Base-by-base conservation (phyloP, 345 rosid genomes). In the Pugionium dolabratum region DNA sequence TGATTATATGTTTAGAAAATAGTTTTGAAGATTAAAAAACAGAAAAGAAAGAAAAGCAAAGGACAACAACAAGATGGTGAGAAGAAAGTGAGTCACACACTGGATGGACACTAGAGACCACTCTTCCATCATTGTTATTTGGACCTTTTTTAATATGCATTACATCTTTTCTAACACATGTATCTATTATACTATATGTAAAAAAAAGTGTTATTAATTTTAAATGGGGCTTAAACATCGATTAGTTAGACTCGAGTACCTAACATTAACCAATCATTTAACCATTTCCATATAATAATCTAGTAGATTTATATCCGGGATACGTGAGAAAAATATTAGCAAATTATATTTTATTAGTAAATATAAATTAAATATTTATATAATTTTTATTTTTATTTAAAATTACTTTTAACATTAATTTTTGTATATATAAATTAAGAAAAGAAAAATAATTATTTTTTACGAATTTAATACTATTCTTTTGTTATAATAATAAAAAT, bases 101-200 rank as follows among this genome's bases (percentile, higher is more conserved):
- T 72, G 57, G 72, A 66, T 66, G 43, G 42, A 44, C 67, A 72
- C 71, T 37, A 18, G 18, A 66, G 37, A 59, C 76, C 71, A 59
- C 66, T 65, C 67, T 58, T 36, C 55, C 71, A 72, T 59, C 67
- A 72, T 72, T 65, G 67, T 59, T 51, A 33, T 58, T 33, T 48
- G 75, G 6, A 54, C 75, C 75, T 62, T 70, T 44, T 45, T 63
- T 59, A 32, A 40, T 32, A 64, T 25, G 48, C 41, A 0, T 58
- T 18, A 18, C 66, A 72, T 65, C 64, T 56, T 64, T 7, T 39
- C 29, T 43, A 26, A 34, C 46, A 41, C 0, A 39, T 36, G 29
- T 56, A 48, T 25, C 9, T 57, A 11, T 2, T 2, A 40, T 37
- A 26, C 4, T 42, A 6, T 26, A 18, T 18, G 18, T 46, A 47